Base-by-base conservation (phyloP, 768 basidiomycete species). In the Myochromella boudieri region DNA sequence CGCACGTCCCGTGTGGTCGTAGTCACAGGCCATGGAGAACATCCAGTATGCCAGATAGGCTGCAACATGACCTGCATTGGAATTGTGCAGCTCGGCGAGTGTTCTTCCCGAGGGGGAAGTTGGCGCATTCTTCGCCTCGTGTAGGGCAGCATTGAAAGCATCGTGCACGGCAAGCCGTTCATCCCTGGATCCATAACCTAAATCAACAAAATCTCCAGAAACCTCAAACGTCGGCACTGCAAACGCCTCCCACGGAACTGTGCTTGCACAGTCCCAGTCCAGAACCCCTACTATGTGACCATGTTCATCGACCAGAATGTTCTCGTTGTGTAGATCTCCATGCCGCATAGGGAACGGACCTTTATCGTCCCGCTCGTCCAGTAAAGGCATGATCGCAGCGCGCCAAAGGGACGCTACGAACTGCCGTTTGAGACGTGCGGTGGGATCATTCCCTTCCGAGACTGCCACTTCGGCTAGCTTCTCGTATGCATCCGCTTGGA, bases 291-390 rank as follows among this genome's bases (percentile, higher is more conserved):
- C 62, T 38, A 72, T 70, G 52, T 72, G 68, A 7, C 70, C 70
- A 1, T 62, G 65, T 25, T 59, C 52, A 49, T 72, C 70, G 2
- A 72, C 70, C 20, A 72, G 60, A 18, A 72, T 66, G 45, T 72
- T 72, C 40, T 72, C 68, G 54, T 67, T 69, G 53, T 72, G 70
- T 6, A 72, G 55, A 48, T 72, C 70, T 11, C 70, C 70, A 41
- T 72, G 70, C 6, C 69, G 66, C 63, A 71, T 65, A 3, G 71
- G 71, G 54, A 72, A 72, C 1, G 71, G 71, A 0, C 71, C 71
- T 2, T 51, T 57, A 37, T 68, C 68, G 49, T 71, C 69, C 3
- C 64, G 59, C 42, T 65, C 63, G 46, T 70, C 68, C 4, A 72
- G 61, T 3, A 71, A 64, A 6, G 69, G 68, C 65, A 69, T 68